Evolutionary conservation across 768 basidiomycete genomes (phyloP).

Genomic region (Suillus clintonianus): DNA sequence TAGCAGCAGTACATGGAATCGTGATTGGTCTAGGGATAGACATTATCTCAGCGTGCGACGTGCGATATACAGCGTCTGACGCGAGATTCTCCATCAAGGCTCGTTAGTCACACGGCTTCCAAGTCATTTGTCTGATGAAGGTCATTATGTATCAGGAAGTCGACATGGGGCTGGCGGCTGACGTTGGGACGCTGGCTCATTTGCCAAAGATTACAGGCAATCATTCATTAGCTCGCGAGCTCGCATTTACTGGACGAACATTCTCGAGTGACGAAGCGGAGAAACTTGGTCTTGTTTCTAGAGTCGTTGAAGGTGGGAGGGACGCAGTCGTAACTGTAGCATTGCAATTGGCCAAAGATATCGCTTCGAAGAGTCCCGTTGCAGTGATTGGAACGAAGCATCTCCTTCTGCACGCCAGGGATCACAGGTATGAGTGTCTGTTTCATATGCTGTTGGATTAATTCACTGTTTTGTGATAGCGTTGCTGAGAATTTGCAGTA

Average conservation of each 20-base stretch:
- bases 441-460: not conserved
- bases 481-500: slow-evolving; percentile 54
- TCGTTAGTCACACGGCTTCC: slow-evolving; percentile 11
- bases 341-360: slow-evolving; percentile 60
- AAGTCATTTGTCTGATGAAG: slow-evolving; percentile 3
- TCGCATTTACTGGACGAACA: slow-evolving; percentile 72
- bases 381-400: slow-evolving; percentile 79
- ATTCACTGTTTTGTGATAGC: slow-evolving; percentile 13
- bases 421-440: slow-evolving; percentile 60
- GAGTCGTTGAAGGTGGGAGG: slow-evolving; percentile 64
- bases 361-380: slow-evolving; percentile 78
- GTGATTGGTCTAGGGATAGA: slow-evolving; percentile 81
- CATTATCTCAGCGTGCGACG: slow-evolving; percentile 67
- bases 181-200: slow-evolving; percentile 83
- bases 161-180: slow-evolving; percentile 84
- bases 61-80: slow-evolving; percentile 70
- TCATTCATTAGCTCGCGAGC: slow-evolving; percentile 68
- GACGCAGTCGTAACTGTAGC: slow-evolving; percentile 69
- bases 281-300: slow-evolving; percentile 72
- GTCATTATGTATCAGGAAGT: slow-evolving; percentile 60
- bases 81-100: slow-evolving; percentile 75
- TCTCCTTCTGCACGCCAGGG: slow-evolving; percentile 73
- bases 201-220: slow-evolving; percentile 80
- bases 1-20: slow-evolving; percentile 77
- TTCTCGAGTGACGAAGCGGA: slow-evolving; percentile 72